These are phyloP conservation scores for Fusarium sarcochroum DNA, from an alignment of 2,329 filamentous ascomycete species.

Conservation along the genomic window DNA sequence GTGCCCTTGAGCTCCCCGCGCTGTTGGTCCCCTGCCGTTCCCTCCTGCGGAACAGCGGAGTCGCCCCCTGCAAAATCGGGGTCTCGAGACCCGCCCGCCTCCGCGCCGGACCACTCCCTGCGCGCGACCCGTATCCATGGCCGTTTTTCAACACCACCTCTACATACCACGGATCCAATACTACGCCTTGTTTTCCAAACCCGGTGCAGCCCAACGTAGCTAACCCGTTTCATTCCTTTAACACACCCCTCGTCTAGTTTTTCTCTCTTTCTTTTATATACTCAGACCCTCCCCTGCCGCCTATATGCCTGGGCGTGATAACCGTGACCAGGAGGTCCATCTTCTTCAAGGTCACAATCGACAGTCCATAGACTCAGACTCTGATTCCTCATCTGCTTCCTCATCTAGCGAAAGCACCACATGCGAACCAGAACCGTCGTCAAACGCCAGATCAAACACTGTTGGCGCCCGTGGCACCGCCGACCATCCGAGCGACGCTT, in stretches of 20 bases:
- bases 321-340: constrained; percentile 43
- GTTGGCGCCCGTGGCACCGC: constrained; percentile 45
- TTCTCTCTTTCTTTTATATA: constrained; percentile 28
- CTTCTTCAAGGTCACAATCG: constrained; percentile 39
- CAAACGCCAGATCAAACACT: constrained; percentile 45
- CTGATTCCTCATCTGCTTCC: constrained; percentile 17
- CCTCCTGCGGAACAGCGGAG: constrained; percentile 27
- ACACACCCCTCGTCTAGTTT: constrained; percentile 23
- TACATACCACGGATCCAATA: constrained; percentile 37
- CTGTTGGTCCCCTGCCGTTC: constrained; percentile 32
- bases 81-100: constrained; percentile 42
- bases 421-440: constrained; percentile 45
- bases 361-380: constrained; percentile 28
- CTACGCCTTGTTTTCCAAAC: constrained; percentile 39
- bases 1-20: constrained; percentile 33
- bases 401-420: constrained; percentile 46
- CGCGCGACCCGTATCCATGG: constrained; percentile 19
- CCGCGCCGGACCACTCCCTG: constrained; percentile 33
- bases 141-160: constrained; percentile 45
- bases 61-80: constrained; percentile 39
- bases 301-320: constrained; percentile 44
- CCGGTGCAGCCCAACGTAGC: constrained; percentile 34
- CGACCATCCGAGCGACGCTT: constrained; percentile 48
- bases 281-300: constrained; percentile 3
- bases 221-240: constrained; percentile 32